Evolutionary conservation across 805 yeast species (phyloP), one percentile per base, ranked within the genome.

Genomic region (Teunomyces barrocoloradensis): DNA sequence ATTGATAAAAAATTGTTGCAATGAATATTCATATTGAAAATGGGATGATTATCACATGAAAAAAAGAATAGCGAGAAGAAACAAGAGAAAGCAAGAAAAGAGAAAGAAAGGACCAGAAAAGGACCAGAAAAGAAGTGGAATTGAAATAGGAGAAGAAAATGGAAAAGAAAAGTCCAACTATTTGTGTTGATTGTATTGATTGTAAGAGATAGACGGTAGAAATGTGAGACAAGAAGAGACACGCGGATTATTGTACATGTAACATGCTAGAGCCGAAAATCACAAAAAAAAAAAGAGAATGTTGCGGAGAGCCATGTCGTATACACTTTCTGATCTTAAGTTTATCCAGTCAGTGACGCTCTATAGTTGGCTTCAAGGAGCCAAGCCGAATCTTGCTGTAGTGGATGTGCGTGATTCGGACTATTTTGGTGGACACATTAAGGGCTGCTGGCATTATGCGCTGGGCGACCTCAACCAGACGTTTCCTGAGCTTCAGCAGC

Each of bases 361-460:
- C 27, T 63, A 73, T 32, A 46, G 64, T 7, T 81, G 85, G 86
- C 60, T 81, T 28, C 46, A 53, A 2, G 73, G 74, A 4, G 60
- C 63, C 1, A 59, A 62, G 6, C 73, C 76, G 3, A 61, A 59
- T 7, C 78, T 81, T 50, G 69, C 76, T 0, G 78, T 91, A 2
- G 77, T 92, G 1, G 98, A 91, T 57, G 97, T 92, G 2, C 75
- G 98, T 45, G 97, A 91, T 46, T 75, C 79, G 6, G 97, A 92
- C 64, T 79, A 77, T 59, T 63, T 85, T 35, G 97, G 97, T 1
- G 89, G 96, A 28, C 89, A 86, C 57, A 79, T 86, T 45, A 66
- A 60, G 44, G 75, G 77, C 7, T 75, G 86, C 12, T 59, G 75
- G 38, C 82, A 83, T 63, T 74, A 74, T 42, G 85, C 94, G 1